Conservation (phyloP, 129 eudicot species). For the Artemisia tridentata region DNA sequence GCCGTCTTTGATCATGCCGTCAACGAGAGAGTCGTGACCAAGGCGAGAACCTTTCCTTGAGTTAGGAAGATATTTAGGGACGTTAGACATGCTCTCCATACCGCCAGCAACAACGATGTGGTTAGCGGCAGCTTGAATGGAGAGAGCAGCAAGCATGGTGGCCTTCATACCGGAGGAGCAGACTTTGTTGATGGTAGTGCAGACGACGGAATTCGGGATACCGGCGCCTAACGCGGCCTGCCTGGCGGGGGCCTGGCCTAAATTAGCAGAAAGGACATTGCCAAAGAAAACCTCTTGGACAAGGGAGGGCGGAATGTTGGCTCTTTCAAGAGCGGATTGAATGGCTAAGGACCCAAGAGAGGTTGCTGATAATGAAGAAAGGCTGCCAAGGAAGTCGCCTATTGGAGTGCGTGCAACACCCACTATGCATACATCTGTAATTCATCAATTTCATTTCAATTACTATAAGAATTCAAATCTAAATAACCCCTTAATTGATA, state of each 20-base stretch:
- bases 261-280: slow-evolving; percentile 93
- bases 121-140: slow-evolving; percentile 69
- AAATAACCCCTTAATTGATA: no score
- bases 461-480: no score
- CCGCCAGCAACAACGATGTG: slow-evolving; percentile 93
- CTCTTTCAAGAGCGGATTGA: slow-evolving; percentile 60
- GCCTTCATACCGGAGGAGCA: slow-evolving; percentile 97
- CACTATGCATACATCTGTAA: neutral
- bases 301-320: slow-evolving; percentile 66
- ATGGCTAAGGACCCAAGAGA: neutral
- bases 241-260: slow-evolving; percentile 97
- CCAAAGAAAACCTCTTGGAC: slow-evolving; percentile 97
- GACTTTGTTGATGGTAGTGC: slow-evolving; percentile 93
- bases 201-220: slow-evolving; percentile 68
- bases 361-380: neutral
- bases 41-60: slow-evolving; percentile 87
- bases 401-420: slow-evolving; percentile 8
- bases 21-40: slow-evolving; percentile 84
- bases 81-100: slow-evolving; percentile 99
- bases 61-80: slow-evolving; percentile 71
- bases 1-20: slow-evolving; percentile 97
- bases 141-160: slow-evolving; percentile 86
- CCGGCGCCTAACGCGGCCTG: slow-evolving; percentile 97
- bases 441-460: no score
- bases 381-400: no score